Conservation (phyloP, 2,329 filamentous ascomycete species). For the Monilinia aucupariae region DNA sequence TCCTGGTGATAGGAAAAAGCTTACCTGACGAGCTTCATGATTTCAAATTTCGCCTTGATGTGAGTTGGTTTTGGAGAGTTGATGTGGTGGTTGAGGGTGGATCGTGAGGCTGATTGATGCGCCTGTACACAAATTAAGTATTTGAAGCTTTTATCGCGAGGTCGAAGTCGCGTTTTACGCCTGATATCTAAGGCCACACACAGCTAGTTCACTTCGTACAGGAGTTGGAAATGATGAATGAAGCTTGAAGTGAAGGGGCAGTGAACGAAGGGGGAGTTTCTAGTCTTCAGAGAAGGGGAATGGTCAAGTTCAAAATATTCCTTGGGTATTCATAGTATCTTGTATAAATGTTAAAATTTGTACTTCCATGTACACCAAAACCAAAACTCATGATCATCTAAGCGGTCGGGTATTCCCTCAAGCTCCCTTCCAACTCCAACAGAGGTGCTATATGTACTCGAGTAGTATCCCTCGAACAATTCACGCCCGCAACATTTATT, state of each 20-base stretch:
- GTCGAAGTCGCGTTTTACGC: not conserved
- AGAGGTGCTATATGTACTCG: no score
- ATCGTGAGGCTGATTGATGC: constrained; percentile 4
- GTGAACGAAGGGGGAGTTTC: not conserved
- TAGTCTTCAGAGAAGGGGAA: not conserved
- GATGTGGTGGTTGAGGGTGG: constrained; percentile 1
- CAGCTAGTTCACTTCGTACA: no score
- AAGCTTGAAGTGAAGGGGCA: not conserved
- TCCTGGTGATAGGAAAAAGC: constrained; percentile 35
- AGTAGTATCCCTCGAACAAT: not conserved
- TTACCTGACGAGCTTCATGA: constrained; percentile 97
- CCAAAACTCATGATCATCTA: constrained; percentile 17
- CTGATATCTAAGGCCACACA: not conserved
- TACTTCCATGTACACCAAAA: constrained; percentile 10
- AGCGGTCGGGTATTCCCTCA: constrained; percentile 6
- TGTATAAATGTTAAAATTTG: constrained; percentile 12
- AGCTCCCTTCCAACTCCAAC: not conserved
- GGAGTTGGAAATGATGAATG: not conserved
- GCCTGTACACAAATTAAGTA: constrained; percentile 5
- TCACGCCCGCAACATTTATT: constrained; percentile 32
- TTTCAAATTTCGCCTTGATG: constrained; percentile 37
- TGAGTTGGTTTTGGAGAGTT: not conserved
- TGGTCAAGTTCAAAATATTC: not conserved
- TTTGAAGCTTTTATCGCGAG: constrained; percentile 18
- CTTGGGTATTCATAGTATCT: constrained; percentile 5